phyloP scores from a whole-genome alignment of 1,139 yeast genomes.

The Blastobotrys serpentis region DNA sequence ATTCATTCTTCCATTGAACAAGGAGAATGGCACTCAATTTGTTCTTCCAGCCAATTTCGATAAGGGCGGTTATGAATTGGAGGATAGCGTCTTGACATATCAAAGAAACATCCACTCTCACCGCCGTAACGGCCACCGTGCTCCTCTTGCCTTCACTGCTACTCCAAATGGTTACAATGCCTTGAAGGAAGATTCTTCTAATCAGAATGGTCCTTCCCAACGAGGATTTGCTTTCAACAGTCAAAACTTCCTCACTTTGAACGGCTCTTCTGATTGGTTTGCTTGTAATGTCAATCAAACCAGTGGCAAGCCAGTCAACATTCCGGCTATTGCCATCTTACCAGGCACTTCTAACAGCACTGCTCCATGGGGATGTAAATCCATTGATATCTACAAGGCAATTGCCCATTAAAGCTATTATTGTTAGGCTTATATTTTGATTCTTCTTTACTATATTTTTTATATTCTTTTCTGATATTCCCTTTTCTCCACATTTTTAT shows the following conservation, averaged over 20 bases:
- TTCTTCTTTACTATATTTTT: too few species aligned
- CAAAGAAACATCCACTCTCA: too few species aligned
- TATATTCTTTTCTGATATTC: too few species aligned
- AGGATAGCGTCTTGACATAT: conserved; percentile 2
- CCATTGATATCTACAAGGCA: conserved; percentile 6
- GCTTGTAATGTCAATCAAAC: conserved; percentile 11
- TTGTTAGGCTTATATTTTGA: too few species aligned
- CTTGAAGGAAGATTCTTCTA: not conserved
- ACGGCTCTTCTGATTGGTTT: conserved; percentile 9
- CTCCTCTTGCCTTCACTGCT: not conserved
- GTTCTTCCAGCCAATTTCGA: conserved; percentile 5
- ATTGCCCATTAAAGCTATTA: too few species aligned
- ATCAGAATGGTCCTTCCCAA: not conserved
- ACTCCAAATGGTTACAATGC: conserved; percentile 3
- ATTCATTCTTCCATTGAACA: conserved; percentile 3
- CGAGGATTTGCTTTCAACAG: conserved; percentile 8
- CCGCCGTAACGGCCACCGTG: not conserved
- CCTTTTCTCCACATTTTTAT: too few species aligned
- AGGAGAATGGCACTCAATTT: conserved; percentile 2
- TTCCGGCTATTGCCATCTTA: conserved; percentile 10
- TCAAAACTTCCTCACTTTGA: conserved; percentile 6
- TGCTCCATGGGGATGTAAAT: conserved; percentile 4
- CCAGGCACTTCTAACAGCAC: not conserved
- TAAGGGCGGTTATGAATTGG: conserved; percentile 3
- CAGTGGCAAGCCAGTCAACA: conserved; percentile 1